Evolutionary conservation across 176 grass and related monocot genomes (phyloP), one percentile per base, ranked within the genome.

Genomic region (Cenchrus purpureus): DNA sequence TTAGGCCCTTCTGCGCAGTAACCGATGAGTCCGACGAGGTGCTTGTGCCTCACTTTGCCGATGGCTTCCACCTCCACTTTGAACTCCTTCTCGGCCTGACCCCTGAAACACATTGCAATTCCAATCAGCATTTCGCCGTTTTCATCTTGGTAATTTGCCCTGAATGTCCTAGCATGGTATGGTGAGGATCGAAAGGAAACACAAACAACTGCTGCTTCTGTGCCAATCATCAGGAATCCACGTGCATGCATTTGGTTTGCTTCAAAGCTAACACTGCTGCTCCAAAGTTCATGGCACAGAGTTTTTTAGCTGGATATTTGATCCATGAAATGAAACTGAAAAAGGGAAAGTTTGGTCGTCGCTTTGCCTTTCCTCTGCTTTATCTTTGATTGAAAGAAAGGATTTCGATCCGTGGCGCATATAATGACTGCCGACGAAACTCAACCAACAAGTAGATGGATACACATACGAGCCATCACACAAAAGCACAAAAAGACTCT

Each of bases 21-120:
- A 2, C 97, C 94, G 61, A 99, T 73, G n/a, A 99, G 90, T 10
- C 94, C 94, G 14, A 91, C 94, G 29, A 99, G 94, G 74, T 97
- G 90, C 78, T 97, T 99, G 73, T 99, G 97, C 83, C 97, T 89
- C 66, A 99, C 97, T 86, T 89, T 97, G 69, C 97, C 97, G 8
- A 99, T 99, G 25, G 88, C 92, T 81, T 99, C 97, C 12, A 99
- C 94, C 84, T 99, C 97, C 84, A 99, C 97, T 79, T 97, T 94
- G 88, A 99, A 99, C 52, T 99, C 97, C 86, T 92, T 96, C 86
- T 99, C 97, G 2, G 97, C 97, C 84, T 97, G 97, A 13, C 97
- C 97, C 88, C 97, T 99, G 56, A 76, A 77, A 22, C 57, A 32
- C 75, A 12, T 79, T 15, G 6, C 0, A 44, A 79, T 68, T 40